These are phyloP conservation scores for Talinum fruticosum DNA, from an alignment of 148 eudicot genomes.

Conservation along the genomic window DNA sequence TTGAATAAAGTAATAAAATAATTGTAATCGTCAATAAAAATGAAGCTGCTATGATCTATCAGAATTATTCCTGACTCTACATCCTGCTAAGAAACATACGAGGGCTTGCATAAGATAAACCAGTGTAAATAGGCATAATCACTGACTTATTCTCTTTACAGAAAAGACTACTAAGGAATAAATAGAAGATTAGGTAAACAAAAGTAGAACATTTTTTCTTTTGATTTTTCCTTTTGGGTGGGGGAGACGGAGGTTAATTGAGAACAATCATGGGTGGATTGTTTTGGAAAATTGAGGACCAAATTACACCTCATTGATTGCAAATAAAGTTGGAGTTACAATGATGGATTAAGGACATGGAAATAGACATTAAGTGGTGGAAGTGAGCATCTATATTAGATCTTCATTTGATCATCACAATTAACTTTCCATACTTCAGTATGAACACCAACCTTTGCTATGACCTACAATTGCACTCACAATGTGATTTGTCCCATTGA, in stretches of 20 bases:
- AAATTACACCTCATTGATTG: neutral
- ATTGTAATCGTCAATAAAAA: neutral
- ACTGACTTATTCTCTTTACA: too few species aligned
- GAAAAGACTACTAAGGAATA: too few species aligned
- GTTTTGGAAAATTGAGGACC: neutral
- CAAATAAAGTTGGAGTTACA: neutral
- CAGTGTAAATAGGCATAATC: neutral
- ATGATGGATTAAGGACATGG: neutral
- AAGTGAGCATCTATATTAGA: neutral
- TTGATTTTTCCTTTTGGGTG: too few species aligned
- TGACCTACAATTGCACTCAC: slow-evolving; percentile 71
- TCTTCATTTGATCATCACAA: neutral
- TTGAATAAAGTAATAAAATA: neutral
- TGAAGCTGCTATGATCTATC: neutral
- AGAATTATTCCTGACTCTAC: neutral
- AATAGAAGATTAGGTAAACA: too few species aligned
- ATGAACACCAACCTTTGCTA: slow-evolving; percentile 63
- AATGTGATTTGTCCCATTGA: slow-evolving; percentile 39
- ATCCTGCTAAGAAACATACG: neutral
- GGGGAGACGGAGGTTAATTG: too few species aligned
- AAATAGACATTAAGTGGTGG: neutral
- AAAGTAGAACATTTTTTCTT: too few species aligned
- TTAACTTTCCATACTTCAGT: neutral
- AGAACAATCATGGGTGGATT: too few species aligned
- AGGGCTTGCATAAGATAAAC: neutral